Conservation (phyloP, 1,284 basidiomycete genomes). For the Rhodotorula sp. region DNA sequence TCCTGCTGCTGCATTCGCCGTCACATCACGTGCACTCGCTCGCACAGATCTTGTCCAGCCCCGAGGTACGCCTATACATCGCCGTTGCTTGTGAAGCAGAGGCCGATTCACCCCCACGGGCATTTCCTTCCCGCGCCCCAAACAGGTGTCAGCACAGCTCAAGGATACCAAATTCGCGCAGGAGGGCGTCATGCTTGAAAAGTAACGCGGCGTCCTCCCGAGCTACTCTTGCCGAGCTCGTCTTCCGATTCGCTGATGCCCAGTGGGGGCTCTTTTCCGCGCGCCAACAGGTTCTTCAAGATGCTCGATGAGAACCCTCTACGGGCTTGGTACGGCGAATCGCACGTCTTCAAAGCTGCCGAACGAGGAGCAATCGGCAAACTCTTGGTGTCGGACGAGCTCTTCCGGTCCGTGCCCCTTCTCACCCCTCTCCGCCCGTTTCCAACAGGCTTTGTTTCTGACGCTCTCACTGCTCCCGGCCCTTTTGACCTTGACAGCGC, state of each 20-base stretch:
- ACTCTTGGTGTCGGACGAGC: conserved; percentile 88
- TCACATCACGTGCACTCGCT: conserved; percentile 95
- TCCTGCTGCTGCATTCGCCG: conserved; percentile 84
- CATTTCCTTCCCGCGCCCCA: neutral
- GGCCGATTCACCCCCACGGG: neutral
- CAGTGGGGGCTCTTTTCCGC: too few species aligned
- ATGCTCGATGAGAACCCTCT: conserved; percentile 93
- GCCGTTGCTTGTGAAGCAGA: neutral
- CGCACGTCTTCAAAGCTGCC: conserved; percentile 86
- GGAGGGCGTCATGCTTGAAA: conserved; percentile 87
- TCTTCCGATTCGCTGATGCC: neutral
- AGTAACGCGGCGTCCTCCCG: conserved; percentile 54
- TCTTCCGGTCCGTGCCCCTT: conserved; percentile 64
- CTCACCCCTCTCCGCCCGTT: too few species aligned
- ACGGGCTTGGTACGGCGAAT: conserved; percentile 97
- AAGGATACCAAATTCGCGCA: conserved; percentile 98
- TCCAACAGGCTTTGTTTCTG: too few species aligned
- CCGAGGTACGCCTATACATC: conserved; percentile 62
- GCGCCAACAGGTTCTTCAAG: conserved; percentile 76
- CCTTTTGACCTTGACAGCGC: conserved; percentile 11
- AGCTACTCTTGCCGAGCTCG: neutral
- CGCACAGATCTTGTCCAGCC: conserved; percentile 89
- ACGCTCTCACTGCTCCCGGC: neutral
- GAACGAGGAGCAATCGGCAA: conserved; percentile 93
- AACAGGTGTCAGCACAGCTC: conserved; percentile 67